Conservation (phyloP, 164 flowering plant species). For the Hamamelis virginiana region DNA sequence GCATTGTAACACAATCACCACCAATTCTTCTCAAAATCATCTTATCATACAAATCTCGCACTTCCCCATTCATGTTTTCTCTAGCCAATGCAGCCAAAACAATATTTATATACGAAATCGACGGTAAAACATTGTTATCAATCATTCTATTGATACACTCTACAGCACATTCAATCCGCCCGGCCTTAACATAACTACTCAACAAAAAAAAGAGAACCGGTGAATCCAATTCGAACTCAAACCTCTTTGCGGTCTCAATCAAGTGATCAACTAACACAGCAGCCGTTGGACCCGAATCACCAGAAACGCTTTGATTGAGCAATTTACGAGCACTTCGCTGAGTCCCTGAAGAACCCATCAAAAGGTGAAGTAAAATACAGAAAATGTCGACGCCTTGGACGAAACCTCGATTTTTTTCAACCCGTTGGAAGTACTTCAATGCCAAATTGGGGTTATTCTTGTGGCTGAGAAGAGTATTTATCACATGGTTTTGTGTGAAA, state of each 20-base stretch:
- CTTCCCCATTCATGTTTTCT: slow-evolving; percentile 34
- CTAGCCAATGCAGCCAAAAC: slow-evolving; percentile 46
- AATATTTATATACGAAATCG: slow-evolving; percentile 24
- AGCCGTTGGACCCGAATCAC: slow-evolving; percentile 23
- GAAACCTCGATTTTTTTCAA: slow-evolving; percentile 33
- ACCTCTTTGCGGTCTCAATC: slow-evolving; percentile 34
- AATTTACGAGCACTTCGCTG: slow-evolving; percentile 19
- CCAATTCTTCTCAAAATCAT: slow-evolving; percentile 35
- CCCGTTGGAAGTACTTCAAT: slow-evolving; percentile 35
- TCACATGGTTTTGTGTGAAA: slow-evolving; percentile 24
- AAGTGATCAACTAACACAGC: slow-evolving; percentile 32
- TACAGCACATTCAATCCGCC: slow-evolving; percentile 40
- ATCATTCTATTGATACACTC: slow-evolving; percentile 46
- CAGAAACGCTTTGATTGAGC: slow-evolving; percentile 28
- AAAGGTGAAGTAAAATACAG: slow-evolving; percentile 56
- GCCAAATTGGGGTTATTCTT: slow-evolving; percentile 40
- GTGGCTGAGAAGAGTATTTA: slow-evolving; percentile 37
- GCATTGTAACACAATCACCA: slow-evolving; percentile 42
- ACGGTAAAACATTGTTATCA: slow-evolving; percentile 31
- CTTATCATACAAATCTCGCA: slow-evolving; percentile 34
- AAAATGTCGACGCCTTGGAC: slow-evolving; percentile 32
- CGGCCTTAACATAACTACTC: slow-evolving; percentile 39
- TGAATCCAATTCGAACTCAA: slow-evolving; percentile 27
- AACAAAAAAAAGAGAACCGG: slow-evolving; percentile 45
- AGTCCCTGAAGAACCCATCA: slow-evolving; percentile 20